phyloP scores from a whole-genome alignment of 108 stramenopile genomes.

The Skeletonema potamos region DNA sequence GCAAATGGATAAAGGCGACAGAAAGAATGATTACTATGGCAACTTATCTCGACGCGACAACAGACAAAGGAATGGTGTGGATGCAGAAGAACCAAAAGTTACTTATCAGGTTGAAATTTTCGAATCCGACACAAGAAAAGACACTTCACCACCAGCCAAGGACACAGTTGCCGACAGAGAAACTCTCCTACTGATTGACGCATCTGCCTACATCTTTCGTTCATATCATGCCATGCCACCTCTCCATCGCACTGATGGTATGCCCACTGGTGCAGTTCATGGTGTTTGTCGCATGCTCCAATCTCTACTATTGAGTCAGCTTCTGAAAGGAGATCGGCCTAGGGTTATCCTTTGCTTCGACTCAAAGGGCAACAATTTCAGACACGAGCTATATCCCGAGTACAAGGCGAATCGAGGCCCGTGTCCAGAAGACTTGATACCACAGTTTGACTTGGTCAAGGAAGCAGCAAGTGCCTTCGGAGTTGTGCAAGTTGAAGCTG shows the following conservation, averaged over 20 bases:
- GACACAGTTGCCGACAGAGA: conserved; percentile 15
- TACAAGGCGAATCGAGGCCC: conserved; percentile 86
- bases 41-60: conserved; percentile 20
- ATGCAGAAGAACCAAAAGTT: conserved; percentile 4
- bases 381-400: conserved; percentile 72
- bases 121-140: neutral
- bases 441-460: conserved; percentile 78
- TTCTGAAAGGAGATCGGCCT: conserved; percentile 66
- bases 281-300: conserved; percentile 91
- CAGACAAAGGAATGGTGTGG: conserved; percentile 5
- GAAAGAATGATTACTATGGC: conserved; percentile 50
- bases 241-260: conserved; percentile 81
- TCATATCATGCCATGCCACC: conserved; percentile 87
- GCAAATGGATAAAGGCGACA: conserved; percentile 38
- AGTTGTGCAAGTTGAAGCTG: conserved; percentile 67
- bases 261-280: conserved; percentile 80
- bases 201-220: conserved; percentile 86
- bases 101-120: conserved; percentile 2
- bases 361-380: conserved; percentile 61
- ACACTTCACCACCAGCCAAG: neutral
- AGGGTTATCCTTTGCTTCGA: conserved; percentile 85
- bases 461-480: conserved; percentile 85
- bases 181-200: conserved; percentile 80
- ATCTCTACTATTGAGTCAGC: conserved; percentile 57
- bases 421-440: conserved; percentile 81